Evolutionary conservation across 2,329 filamentous ascomycete species (phyloP).

Genomic region (Tolypocladium sp.): DNA sequence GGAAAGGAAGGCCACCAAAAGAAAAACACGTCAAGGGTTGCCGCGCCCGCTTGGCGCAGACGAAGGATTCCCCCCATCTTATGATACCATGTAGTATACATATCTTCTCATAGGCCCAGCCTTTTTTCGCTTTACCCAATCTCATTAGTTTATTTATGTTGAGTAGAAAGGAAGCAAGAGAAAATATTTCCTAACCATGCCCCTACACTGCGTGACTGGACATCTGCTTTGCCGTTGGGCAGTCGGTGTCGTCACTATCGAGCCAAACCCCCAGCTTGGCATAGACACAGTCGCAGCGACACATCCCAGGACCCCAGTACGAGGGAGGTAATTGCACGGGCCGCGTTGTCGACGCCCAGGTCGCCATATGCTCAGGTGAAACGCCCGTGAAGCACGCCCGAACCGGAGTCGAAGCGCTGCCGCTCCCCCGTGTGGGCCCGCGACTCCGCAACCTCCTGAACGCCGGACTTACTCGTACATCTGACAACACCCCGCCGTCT

Average conservation of each 20-base stretch:
- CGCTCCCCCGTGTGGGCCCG: not conserved
- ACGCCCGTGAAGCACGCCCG: not conserved
- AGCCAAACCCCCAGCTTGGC: not conserved
- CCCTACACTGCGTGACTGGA: too few species aligned
- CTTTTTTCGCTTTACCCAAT: not conserved
- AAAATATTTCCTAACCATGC: not conserved
- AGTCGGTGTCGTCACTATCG: not conserved
- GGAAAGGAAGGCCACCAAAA: too few species aligned
- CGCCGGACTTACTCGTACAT: not conserved
- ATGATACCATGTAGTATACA: not conserved
- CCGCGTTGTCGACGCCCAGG: not conserved
- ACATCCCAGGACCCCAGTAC: too few species aligned
- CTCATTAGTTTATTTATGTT: not conserved
- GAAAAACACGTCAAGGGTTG: too few species aligned
- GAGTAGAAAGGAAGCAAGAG: not conserved
- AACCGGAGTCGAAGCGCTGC: not conserved
- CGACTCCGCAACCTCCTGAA: not conserved
- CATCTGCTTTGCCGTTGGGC: too few species aligned
- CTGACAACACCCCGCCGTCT: not conserved
- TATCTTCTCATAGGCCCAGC: not conserved
- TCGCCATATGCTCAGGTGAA: not conserved
- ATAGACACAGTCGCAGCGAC: not conserved
- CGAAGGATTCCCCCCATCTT: not conserved
- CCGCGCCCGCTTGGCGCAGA: not conserved
- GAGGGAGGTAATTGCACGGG: too few species aligned